phyloP scores from a whole-genome alignment of 2,329 filamentous ascomycete species.

The Sporothrix luriei region DNA sequence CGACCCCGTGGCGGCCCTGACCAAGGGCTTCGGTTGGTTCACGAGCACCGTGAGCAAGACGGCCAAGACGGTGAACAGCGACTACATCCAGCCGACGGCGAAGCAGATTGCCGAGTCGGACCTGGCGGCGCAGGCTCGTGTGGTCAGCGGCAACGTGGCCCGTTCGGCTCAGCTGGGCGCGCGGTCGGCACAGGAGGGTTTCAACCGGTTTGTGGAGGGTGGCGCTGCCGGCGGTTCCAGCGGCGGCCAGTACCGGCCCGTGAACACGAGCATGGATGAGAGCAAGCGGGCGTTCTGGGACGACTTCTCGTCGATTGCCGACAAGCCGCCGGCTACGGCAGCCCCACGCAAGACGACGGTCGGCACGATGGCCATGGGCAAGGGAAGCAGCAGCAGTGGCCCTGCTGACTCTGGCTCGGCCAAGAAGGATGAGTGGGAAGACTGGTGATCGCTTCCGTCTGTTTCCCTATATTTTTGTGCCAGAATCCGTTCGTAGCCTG shows the following conservation, averaged over 20 bases:
- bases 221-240: slow-evolving; percentile 45
- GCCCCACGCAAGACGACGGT: slow-evolving; percentile 49
- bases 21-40: slow-evolving; percentile 94
- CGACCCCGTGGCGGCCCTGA: slow-evolving; percentile 84
- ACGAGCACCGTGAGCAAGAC: slow-evolving; percentile 83
- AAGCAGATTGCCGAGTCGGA: slow-evolving; percentile 84
- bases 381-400: slow-evolving; percentile 46
- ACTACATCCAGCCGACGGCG: slow-evolving; percentile 89
- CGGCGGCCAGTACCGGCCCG: slow-evolving; percentile 44
- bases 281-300: slow-evolving; percentile 90
- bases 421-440: slow-evolving; percentile 65
- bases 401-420: slow-evolving; percentile 39
- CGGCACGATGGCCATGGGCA: slow-evolving; percentile 63
- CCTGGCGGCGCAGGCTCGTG: slow-evolving; percentile 67
- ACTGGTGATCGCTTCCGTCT: slow-evolving; percentile 53
- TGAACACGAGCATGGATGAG: slow-evolving; percentile 52
- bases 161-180: slow-evolving; percentile 69
- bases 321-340: slow-evolving; percentile 54
- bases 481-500: slow-evolving; percentile 1
- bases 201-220: slow-evolving; percentile 87
- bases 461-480: neutral
- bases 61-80: slow-evolving; percentile 86
- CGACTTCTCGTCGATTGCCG: slow-evolving; percentile 73
- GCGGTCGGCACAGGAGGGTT: slow-evolving; percentile 73
- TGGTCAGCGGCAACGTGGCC: slow-evolving; percentile 66